Base-by-base conservation (phyloP, 306 rosid species). In the Cucurbita ficifolia region DNA sequence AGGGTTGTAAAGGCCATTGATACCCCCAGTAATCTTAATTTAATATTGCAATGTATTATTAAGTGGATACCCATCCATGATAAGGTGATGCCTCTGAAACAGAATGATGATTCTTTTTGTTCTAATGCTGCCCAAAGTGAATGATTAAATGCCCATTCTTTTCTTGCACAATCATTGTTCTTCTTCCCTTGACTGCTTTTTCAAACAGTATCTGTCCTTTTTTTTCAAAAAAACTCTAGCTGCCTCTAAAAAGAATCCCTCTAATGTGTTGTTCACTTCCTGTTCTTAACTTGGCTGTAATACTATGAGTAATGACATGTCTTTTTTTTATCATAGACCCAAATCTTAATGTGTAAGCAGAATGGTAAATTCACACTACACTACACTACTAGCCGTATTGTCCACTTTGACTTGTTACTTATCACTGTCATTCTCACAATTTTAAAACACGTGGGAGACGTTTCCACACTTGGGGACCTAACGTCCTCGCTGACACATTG, bases 141-240 rank as follows among this genome's bases (percentile, higher is more conserved):
- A 49, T 54, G 39, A 64, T 71, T 51, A 8, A 67, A 14, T 73
- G 81, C 56, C 76, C 60, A 67, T 50, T 24, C 76, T 79, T 88
- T 83, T 43, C 70, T 67, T 46, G 74, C 80, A 72, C 49, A 79
- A 17, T 63, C 78, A 75, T 43, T 24, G 76, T 48, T 29, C 53
- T 48, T 29, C 53, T 33, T 67, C 11, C 59, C 63, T 82, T 82
- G 82, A 83, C 84, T 81, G 76, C 87, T 84, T 89, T 83, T 75
- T 22, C 60, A 18, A 45, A 67, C 48, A n/a, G 29, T 33, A 22
- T 56, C 42, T 36, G 10, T 17, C 46, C 6, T 21, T 33, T 70
- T 29, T 50, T 72, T 22, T 40, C n/a, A n/a, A n/a, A n/a, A n/a
- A n/a, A n/a, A n/a, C 56, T 51, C 50, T 21, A 43, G 18, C 21